Evolutionary conservation across 2,329 filamentous ascomycete genomes (phyloP).

Genomic region (Microthyrium microscopicum): DNA sequence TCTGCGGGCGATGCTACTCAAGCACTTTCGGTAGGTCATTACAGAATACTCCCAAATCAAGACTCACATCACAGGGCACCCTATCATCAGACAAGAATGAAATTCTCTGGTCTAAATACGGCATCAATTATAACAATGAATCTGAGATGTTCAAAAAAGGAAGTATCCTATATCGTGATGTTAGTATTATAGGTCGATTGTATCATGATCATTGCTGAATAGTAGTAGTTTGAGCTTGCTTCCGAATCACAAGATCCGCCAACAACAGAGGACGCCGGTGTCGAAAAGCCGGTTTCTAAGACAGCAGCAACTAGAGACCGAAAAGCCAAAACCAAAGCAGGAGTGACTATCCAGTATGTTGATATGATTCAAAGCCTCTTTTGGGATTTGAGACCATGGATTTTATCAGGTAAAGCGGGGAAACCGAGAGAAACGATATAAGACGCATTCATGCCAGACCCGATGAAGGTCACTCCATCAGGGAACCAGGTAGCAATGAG

Average conservation of each 20-base stretch:
- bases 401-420: slow-evolving; percentile 21
- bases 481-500: no score
- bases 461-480: no score
- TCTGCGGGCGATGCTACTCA: slow-evolving; percentile 65
- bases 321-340: slow-evolving; percentile 66
- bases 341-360: slow-evolving; percentile 65
- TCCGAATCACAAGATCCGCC: neutral
- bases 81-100: slow-evolving; percentile 84
- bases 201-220: neutral
- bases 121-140: slow-evolving; percentile 97
- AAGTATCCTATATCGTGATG: slow-evolving; percentile 73
- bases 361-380: slow-evolving; percentile 95
- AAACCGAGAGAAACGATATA: slow-evolving; percentile 3
- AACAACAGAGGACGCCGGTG: neutral
- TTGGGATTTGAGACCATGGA: slow-evolving; percentile 76
- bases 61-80: slow-evolving; percentile 44
- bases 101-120: slow-evolving; percentile 78
- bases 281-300: slow-evolving; percentile 39
- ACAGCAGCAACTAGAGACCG: slow-evolving; percentile 70
- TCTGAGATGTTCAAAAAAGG: slow-evolving; percentile 85
- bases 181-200: slow-evolving; percentile 28
- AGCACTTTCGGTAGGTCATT: slow-evolving; percentile 46
- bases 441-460: no score
- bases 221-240: slow-evolving; percentile 1
- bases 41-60: neutral